A percentile compares a stretch with the other conserved stretches of the same genome.
Conservation (phyloP, 768 basidiomycete genomes). For the Dendrothele bispora region DNA sequence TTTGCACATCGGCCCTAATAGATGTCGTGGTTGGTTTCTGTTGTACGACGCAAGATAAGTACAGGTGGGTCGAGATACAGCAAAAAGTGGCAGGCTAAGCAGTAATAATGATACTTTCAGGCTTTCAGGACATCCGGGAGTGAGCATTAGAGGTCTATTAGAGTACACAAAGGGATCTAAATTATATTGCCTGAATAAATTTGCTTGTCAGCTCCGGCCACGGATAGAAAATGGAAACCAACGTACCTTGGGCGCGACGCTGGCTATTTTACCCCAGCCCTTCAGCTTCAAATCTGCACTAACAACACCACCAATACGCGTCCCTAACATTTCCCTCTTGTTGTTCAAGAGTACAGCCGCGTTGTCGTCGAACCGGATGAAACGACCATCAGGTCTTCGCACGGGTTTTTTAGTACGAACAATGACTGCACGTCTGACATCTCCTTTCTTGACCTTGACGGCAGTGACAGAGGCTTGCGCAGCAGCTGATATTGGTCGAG, state of each 20-base stretch:
- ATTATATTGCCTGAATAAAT: background rate
- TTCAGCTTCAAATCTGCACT: constrained; percentile 88
- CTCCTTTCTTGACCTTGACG: constrained; percentile 89
- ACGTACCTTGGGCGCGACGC: constrained; percentile 83
- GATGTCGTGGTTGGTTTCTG: no score
- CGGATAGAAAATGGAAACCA: background rate
- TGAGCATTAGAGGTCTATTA: no score
- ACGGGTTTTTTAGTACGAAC: constrained; percentile 90
- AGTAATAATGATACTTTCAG: no score
- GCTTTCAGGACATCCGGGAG: no score
- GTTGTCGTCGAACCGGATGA: constrained; percentile 93
- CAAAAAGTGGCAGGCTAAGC: no score
- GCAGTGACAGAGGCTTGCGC: constrained; percentile 70
- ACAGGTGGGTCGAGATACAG: no score
- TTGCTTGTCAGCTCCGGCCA: no score
- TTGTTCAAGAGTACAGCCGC: constrained; percentile 92
- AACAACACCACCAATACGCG: constrained; percentile 91
- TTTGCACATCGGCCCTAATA: no score
- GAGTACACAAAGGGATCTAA: no score
- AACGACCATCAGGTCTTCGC: constrained; percentile 83
- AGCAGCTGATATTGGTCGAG: constrained; percentile 75
- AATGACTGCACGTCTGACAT: constrained; percentile 93
- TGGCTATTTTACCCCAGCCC: constrained; percentile 94
- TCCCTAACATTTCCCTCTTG: constrained; percentile 95
- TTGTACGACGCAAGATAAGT: no score